Base-by-base conservation (phyloP, 2,329 filamentous ascomycete species). In the Phyllosticta capitalensis region DNA sequence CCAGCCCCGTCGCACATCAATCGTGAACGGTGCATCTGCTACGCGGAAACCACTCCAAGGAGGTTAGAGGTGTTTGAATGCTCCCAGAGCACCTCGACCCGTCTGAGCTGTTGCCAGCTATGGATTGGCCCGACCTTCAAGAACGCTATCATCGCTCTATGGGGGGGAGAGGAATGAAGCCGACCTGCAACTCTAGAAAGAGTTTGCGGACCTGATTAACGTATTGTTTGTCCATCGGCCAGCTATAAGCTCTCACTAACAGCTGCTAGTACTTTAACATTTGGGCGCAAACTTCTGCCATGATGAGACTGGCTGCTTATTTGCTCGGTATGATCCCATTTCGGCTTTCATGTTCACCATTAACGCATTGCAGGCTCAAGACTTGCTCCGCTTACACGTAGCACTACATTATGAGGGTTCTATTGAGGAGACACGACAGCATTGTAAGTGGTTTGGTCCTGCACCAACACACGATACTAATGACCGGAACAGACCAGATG, bases 331-430 rank as follows among this genome's bases (percentile, higher is more conserved):
- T 59, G 74, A 61, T 58, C 21, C 64, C 28, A 45, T 38, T 21
- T 9, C 19, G 59, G 52, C 14, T 52, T 28, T 7, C 22, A 10
- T 9, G 20, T 10, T 14, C 17, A 17, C 10, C 26, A 21, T 24
- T 20, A n/a, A 54, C 22, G 28, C 5, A 33, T 33, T 48, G 9
- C 63, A 89, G 88, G 59, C 79, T 96, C 52, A 88, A 87, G 68
- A 96, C 92, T 1, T 85, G 91, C 63, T 84, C 87, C 70, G 79
- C 84, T 62, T 89, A 87, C 70, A 89, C 95, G 30, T 83, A 87
- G 62, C 78, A 90, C 51, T 83, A 87, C 0, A n/a, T n/a, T n/a
- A n/a, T n/a, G 92, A 96, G 70, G 77, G 83, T 48, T 81, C 79
- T 24, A 78, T 95, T 60, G 83, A 85, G 58, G 81, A 86, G 65